These are phyloP conservation scores for Russula sp. DNA, from an alignment of 768 basidiomycete species.

Conservation along the genomic window DNA sequence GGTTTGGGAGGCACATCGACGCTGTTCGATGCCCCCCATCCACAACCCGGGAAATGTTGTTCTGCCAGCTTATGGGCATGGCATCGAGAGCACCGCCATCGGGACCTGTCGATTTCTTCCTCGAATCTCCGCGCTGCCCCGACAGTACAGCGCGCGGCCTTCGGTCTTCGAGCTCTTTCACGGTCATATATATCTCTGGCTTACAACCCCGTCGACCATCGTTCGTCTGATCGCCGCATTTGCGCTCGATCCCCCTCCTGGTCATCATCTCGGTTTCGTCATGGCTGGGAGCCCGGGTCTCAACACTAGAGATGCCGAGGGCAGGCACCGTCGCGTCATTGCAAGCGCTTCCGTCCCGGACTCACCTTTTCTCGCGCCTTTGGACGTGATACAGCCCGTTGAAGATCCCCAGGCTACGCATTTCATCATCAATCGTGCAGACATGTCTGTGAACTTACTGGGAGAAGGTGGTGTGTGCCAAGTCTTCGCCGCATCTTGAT, in stretches of 20 bases:
- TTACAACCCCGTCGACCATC: not conserved
- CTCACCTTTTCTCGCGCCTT: no score
- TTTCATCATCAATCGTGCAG: no score
- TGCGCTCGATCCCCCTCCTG: constrained; percentile 1
- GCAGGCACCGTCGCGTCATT: no score
- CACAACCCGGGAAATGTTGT: not conserved
- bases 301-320: no score
- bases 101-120: not conserved
- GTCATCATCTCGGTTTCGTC: not conserved
- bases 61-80: not conserved
- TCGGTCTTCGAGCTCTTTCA: not conserved
- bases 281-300: not conserved
- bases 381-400: no score
- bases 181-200: constrained; percentile 5
- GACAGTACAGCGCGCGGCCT: not conserved
- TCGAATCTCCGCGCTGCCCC: not conserved
- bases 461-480: no score
- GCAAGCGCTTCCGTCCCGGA: no score
- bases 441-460: no score
- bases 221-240: not conserved
- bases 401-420: no score
- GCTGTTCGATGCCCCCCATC: not conserved
- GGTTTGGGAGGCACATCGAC: constrained; percentile 8
- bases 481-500: no score
- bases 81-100: not conserved